These are phyloP conservation scores for Parietaria judaica DNA, from an alignment of 306 rosid genomes.

Conservation along the genomic window DNA sequence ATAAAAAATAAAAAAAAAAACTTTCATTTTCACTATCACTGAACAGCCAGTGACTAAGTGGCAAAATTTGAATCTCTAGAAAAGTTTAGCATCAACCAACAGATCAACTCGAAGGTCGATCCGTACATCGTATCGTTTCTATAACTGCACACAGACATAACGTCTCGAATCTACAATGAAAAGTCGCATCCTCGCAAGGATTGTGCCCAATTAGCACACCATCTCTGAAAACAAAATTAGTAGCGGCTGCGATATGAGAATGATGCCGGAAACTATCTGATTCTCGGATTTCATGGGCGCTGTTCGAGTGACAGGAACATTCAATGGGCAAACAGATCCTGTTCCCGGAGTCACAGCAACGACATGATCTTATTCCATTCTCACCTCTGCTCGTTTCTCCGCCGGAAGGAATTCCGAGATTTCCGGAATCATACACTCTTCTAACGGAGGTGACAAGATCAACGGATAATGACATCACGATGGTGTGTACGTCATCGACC, in stretches of 20 bases:
- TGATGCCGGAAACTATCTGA: slow-evolving; percentile 11
- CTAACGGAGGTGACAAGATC: slow-evolving; percentile 62
- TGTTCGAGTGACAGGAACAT: slow-evolving; percentile 56
- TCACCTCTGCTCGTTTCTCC: slow-evolving; percentile 23
- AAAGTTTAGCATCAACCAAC: slow-evolving; percentile 25
- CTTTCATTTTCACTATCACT: slow-evolving; percentile 11
- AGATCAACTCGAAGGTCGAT: slow-evolving; percentile 49
- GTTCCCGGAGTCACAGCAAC: slow-evolving; percentile 21
- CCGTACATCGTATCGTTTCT: slow-evolving; percentile 50
- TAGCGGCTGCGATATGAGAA: slow-evolving; percentile 27
- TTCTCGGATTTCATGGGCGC: slow-evolving; percentile 19
- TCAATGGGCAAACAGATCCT: slow-evolving; percentile 31
- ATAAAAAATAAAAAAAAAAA: not conserved
- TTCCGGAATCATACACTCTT: slow-evolving; percentile 31
- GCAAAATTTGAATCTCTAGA: slow-evolving; percentile 36
- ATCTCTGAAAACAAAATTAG: slow-evolving; percentile 63
- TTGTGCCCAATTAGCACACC: slow-evolving; percentile 63
- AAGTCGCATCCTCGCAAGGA: slow-evolving; percentile 40
- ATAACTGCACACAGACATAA: slow-evolving; percentile 77
- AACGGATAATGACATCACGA: slow-evolving; percentile 55
- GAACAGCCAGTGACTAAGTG: slow-evolving; percentile 9
- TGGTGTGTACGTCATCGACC: slow-evolving; percentile 67
- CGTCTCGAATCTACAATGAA: slow-evolving; percentile 81
- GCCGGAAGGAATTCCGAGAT: slow-evolving; percentile 10
- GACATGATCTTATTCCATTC: slow-evolving; percentile 25